Evolutionary conservation across 768 basidiomycete genomes (phyloP).

Genomic region (Amanita jacksonii): DNA sequence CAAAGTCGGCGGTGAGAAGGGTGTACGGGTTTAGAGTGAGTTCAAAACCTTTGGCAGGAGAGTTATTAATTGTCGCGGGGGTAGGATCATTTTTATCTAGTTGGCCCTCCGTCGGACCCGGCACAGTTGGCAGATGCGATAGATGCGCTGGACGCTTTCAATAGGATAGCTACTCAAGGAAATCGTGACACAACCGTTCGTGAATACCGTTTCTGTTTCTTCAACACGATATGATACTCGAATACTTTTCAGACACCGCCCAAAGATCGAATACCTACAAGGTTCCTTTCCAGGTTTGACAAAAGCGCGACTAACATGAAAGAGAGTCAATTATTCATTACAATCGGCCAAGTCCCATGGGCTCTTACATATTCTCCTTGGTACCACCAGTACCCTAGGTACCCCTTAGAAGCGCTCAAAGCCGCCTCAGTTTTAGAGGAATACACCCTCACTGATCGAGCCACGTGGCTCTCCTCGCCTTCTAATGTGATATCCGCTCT

Average conservation of each 20-base stretch:
- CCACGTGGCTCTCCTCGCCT: slow-evolving; percentile 37
- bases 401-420: slow-evolving; percentile 37
- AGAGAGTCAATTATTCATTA: slow-evolving; percentile 37
- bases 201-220: slow-evolving; percentile 14
- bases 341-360: slow-evolving; percentile 52
- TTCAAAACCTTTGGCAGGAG: neutral
- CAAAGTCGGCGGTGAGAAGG: slow-evolving; percentile 22
- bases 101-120: slow-evolving; percentile 39
- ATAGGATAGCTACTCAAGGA: slow-evolving; percentile 34
- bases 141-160: slow-evolving; percentile 33
- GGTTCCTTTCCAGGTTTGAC: slow-evolving; percentile 48
- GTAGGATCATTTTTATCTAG: slow-evolving; percentile 43
- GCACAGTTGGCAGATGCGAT: slow-evolving; percentile 26
- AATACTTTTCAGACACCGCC: slow-evolving; percentile 20
- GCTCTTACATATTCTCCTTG: slow-evolving; percentile 40
- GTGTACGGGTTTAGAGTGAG: slow-evolving; percentile 39
- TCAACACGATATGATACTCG: no score
- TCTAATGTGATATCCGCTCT: slow-evolving; percentile 21
- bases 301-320: slow-evolving; percentile 55
- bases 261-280: slow-evolving; percentile 24
- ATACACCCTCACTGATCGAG: slow-evolving; percentile 46
- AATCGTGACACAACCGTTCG: slow-evolving; percentile 34
- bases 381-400: slow-evolving; percentile 51
- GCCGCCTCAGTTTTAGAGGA: slow-evolving; percentile 39
- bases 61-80: neutral